Evolutionary conservation across 345 rosid genomes (phyloP), one percentile per base, ranked within the genome.

Genomic region (Raphanus raphanistrum): DNA sequence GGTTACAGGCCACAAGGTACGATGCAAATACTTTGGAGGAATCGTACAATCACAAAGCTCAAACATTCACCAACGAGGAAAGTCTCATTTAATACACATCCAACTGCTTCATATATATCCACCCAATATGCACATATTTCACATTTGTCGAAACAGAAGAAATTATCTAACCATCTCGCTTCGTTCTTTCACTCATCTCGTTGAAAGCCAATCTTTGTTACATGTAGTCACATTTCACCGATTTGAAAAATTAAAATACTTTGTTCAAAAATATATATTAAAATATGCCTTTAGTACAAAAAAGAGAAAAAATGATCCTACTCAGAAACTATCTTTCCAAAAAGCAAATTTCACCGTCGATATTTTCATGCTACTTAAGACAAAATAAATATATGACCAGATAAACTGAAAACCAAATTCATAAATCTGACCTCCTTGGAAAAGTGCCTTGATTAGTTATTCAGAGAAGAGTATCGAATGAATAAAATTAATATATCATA

Each of bases 61-160:
- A 60, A 17, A 78, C 66, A 73, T 79, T 68, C 82, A 79, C 82
- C 48, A 68, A 68, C 71, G 38, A 54, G 75, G 79, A 79, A 79
- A 79, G 79, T 68, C 66, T 79, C 82, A 73, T 79, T 79, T 74
- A 79, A 17, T 79, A 79, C 79, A 79, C 79, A 62, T 27, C 71
- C 75, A 74, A 54, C 75, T 79, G 78, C 79, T 79, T 38, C 61
- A 36, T 62, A 62, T 73, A 73, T 27, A 79, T 73, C 75, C 38
- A 68, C 78, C 75, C 70, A 74, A 62, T 74, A 68, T 62, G 60
- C 36, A 78, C 27, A 48, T 25, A 66, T 48, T 48, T 60, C 26
- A 52, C 26, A 52, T 15, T 15, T 52, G 26, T 52, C 26, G 26
- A 52, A 52, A 52, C 59, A 16, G 26, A 52, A 52, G 3, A 52